Conservation (phyloP, 139 green algal species). For the Tetraselmis chui region DNA sequence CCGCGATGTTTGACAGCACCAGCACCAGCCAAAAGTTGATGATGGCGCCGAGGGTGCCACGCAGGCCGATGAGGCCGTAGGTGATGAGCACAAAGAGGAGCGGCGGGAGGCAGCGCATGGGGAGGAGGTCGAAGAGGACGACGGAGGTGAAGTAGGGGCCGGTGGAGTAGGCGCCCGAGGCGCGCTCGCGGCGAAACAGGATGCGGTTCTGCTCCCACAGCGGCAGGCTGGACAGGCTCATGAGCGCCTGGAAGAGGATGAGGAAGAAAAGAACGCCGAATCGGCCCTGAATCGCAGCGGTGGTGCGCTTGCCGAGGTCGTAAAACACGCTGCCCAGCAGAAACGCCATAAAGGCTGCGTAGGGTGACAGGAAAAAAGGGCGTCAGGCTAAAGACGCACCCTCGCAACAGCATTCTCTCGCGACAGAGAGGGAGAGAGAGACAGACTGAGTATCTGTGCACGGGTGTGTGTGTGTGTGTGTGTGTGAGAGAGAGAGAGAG, state of each 20-base stretch:
- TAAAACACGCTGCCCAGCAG: constrained; percentile 7
- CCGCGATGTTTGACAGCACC: constrained; percentile 33
- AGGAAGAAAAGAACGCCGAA: constrained; percentile 61
- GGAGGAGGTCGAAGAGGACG: constrained; percentile 58
- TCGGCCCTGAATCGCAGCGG: constrained; percentile 49
- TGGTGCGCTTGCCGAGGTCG: constrained; percentile 1
- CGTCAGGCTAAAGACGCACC: neutral
- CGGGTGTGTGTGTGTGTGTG: too few relatives aligned
- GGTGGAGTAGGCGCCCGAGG: constrained; percentile 49
- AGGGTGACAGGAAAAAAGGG: neutral
- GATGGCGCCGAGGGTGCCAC: constrained; percentile 15
- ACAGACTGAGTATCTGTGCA: too few relatives aligned
- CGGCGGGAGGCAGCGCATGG: constrained; percentile 58
- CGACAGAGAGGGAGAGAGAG: too few relatives aligned
- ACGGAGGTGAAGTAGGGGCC: constrained; percentile 53
- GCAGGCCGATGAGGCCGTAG: constrained; percentile 59
- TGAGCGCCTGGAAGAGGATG: constrained; percentile 52
- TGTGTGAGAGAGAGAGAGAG: too few relatives aligned
- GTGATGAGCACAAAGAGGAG: constrained; percentile 45
- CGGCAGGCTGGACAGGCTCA: constrained; percentile 50
- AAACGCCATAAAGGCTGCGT: neutral
- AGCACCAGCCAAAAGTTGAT: constrained; percentile 28
- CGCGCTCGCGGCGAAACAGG: constrained; percentile 49
- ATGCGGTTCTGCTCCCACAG: constrained; percentile 54
- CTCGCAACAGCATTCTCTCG: too few relatives aligned